These are phyloP conservation scores for Phyllosticta capitalensis DNA, from an alignment of 2,329 filamentous ascomycete genomes.

Conservation along the genomic window DNA sequence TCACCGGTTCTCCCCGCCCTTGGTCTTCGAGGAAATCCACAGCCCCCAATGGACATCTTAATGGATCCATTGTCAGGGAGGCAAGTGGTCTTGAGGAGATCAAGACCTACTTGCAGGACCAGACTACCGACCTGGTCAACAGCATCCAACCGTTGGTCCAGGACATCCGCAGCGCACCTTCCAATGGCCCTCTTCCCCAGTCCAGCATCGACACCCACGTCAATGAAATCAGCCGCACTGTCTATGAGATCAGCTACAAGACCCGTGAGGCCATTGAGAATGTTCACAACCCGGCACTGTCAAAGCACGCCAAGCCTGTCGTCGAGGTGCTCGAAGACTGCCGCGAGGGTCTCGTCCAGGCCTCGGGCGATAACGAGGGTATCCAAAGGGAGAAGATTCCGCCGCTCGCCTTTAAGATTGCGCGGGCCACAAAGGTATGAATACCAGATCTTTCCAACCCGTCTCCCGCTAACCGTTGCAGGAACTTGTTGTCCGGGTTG, in stretches of 20 bases:
- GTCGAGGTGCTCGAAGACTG: slow-evolving; percentile 52
- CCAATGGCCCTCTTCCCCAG: slow-evolving; percentile 13
- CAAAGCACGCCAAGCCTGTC: slow-evolving; percentile 42
- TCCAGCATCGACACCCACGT: slow-evolving; percentile 57
- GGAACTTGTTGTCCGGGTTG: slow-evolving; percentile 34
- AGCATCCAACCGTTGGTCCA: slow-evolving; percentile 73
- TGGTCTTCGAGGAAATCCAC: slow-evolving; percentile 7
- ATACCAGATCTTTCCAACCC: not conserved
- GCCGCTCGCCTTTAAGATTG: slow-evolving; percentile 80
- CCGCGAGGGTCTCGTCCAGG: slow-evolving; percentile 54
- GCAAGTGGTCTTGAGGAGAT: slow-evolving; percentile 44
- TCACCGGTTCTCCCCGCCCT: slow-evolving; percentile 23
- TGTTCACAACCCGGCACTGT: slow-evolving; percentile 42
- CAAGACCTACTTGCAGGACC: slow-evolving; percentile 72
- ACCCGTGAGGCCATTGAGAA: slow-evolving; percentile 45
- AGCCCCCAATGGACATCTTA: slow-evolving; percentile 12
- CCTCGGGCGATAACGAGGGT: slow-evolving; percentile 49
- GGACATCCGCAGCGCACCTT: slow-evolving; percentile 45
- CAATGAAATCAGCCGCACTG: slow-evolving; percentile 58
- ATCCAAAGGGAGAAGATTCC: slow-evolving; percentile 56
- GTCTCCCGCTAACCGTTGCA: slow-evolving; percentile 9
- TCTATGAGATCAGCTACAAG: slow-evolving; percentile 59
- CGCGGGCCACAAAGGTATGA: slow-evolving; percentile 62
- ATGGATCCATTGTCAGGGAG: slow-evolving; percentile 15
- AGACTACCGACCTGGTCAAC: slow-evolving; percentile 68